These are phyloP conservation scores for Cytospora leucostoma DNA, from an alignment of 2,329 filamentous ascomycete species.

Conservation along the genomic window DNA sequence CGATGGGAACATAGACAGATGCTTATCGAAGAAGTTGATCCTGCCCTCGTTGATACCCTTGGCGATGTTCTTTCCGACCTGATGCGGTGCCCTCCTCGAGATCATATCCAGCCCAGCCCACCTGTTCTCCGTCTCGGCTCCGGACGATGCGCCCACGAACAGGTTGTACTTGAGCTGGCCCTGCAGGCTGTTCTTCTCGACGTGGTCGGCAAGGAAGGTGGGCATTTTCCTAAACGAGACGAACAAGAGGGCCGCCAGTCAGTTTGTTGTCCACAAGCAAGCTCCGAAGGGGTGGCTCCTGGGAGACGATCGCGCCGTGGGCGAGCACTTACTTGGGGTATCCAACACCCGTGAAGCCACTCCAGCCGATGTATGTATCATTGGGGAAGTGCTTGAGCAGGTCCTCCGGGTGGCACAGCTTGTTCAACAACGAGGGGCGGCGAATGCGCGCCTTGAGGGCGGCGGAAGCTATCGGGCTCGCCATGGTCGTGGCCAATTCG, in stretches of 20 bases:
- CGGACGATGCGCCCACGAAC: constrained; percentile 87
- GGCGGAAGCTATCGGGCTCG: constrained; percentile 63
- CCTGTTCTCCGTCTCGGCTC: constrained; percentile 86
- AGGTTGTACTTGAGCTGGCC: constrained; percentile 83
- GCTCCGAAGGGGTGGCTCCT: neutral
- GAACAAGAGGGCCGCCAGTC: neutral
- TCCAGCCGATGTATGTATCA: constrained; percentile 87
- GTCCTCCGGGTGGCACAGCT: constrained; percentile 78
- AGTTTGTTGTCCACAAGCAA: constrained; percentile 21
- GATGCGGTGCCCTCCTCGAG: constrained; percentile 78
- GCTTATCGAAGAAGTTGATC: constrained; percentile 93
- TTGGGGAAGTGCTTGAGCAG: constrained; percentile 80
- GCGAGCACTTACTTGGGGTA: constrained; percentile 73
- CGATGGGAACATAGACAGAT: constrained; percentile 87
- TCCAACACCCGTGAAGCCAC: constrained; percentile 85
- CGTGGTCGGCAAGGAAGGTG: constrained; percentile 80
- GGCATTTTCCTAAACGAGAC: constrained; percentile 68
- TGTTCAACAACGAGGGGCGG: constrained; percentile 76
- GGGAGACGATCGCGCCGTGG: neutral
- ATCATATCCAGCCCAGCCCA: constrained; percentile 94
- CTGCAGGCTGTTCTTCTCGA: constrained; percentile 82
- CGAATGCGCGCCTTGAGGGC: constrained; percentile 75
- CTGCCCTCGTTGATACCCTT: constrained; percentile 87
- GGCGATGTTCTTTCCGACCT: constrained; percentile 86
- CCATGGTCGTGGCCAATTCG: constrained; percentile 39